phyloP scores from a whole-genome alignment of 2,329 filamentous ascomycete genomes.

The Talaromyces sp. region DNA sequence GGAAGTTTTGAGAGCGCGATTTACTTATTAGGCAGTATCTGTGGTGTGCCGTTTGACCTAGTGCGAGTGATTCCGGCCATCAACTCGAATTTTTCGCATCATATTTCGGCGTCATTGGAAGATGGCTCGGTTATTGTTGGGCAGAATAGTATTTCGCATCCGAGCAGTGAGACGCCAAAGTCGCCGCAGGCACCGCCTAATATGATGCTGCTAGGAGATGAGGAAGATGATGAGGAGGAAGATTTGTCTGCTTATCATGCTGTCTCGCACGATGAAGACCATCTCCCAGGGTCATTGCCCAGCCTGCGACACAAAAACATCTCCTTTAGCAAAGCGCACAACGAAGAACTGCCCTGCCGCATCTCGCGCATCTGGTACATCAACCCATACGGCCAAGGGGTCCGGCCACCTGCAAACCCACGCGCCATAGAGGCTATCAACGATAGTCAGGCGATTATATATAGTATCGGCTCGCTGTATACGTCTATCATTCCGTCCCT shows the following conservation, averaged over 20 bases:
- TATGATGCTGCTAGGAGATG: constrained; percentile 33
- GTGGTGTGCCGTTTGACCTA: constrained; percentile 67
- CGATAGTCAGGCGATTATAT: constrained; percentile 66
- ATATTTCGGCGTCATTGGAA: constrained; percentile 78
- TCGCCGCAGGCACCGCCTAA: constrained; percentile 21
- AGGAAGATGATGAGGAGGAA: constrained; percentile 21
- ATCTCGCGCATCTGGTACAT: constrained; percentile 93
- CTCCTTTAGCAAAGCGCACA: constrained; percentile 71
- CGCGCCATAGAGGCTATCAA: constrained; percentile 68
- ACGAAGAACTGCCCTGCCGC: constrained; percentile 72
- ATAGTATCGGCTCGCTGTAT: constrained; percentile 91
- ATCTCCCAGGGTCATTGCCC: constrained; percentile 63
- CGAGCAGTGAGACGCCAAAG: constrained; percentile 52
- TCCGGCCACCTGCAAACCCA: constrained; percentile 76
- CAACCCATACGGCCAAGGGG: constrained; percentile 97
- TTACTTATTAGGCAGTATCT: constrained; percentile 82
- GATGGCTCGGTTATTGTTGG: constrained; percentile 78
- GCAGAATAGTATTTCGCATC: constrained; percentile 89
- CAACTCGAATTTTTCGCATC: constrained; percentile 91
- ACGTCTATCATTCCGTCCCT: constrained; percentile 83
- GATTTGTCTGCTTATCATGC: constrained; percentile 27
- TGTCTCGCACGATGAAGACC: constrained; percentile 41
- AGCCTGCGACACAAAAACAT: constrained; percentile 77
- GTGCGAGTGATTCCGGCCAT: constrained; percentile 82
- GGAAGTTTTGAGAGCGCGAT: constrained; percentile 91